A percentile compares a stretch with the other conserved stretches of the same genome.
Evolutionary conservation across 139 green algal species (phyloP).

Genomic region (Marvania coccoides): DNA sequence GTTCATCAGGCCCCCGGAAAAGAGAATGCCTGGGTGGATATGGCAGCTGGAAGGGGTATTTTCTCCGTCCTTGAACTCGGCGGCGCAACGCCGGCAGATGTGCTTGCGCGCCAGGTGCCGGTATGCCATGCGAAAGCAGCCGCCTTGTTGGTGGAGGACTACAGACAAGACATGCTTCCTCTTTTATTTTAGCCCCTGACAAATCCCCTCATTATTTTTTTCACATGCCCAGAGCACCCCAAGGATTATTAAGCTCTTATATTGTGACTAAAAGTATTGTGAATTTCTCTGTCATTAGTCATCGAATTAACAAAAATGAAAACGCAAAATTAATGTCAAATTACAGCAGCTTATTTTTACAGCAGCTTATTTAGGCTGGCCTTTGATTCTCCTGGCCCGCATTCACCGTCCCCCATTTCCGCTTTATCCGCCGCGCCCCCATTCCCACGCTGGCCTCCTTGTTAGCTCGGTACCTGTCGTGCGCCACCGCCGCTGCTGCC

Average conservation of each 20-base stretch:
- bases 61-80: neutral
- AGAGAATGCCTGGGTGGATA: slow-evolving; percentile 15
- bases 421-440: neutral
- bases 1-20: slow-evolving; percentile 9
- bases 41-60: slow-evolving; percentile 1
- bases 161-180: no score
- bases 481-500: neutral
- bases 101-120: neutral
- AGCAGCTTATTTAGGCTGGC: no score
- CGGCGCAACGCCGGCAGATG: neutral
- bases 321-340: no score
- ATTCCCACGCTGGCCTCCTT: neutral
- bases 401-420: neutral
- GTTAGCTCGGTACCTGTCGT: slow-evolving; percentile 6
- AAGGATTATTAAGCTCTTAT: no score
- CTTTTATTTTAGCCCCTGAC: no score
- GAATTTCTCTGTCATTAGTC: no score
- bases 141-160: no score
- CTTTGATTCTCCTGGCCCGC: neutral
- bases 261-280: no score
- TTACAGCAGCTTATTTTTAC: no score
- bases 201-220: no score
- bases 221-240: no score
- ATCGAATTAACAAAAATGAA: no score
- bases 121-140: neutral